Evolutionary conservation across 345 rosid species (phyloP).

Genomic region (Cardamine occulta): DNA sequence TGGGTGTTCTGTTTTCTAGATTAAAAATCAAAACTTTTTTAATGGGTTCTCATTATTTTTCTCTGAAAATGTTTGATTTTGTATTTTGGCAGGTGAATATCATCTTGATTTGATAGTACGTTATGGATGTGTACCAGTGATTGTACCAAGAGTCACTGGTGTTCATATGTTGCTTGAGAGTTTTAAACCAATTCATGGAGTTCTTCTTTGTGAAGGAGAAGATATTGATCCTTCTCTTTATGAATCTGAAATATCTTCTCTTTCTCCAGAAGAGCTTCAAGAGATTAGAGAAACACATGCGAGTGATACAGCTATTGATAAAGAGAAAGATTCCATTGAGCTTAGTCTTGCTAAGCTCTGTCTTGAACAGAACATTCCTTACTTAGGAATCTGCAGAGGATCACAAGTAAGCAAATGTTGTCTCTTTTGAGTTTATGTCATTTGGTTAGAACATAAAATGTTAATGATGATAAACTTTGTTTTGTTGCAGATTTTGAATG

Average conservation of each 20-base stretch:
- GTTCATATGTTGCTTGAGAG: slow-evolving; percentile 64
- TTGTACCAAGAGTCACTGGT: slow-evolving; percentile 67
- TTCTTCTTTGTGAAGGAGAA: slow-evolving; percentile 75
- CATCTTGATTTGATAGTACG: slow-evolving; percentile 68
- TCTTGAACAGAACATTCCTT: slow-evolving; percentile 84
- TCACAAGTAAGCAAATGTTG: slow-evolving; percentile 44
- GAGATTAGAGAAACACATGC: slow-evolving; percentile 71
- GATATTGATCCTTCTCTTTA: slow-evolving; percentile 74
- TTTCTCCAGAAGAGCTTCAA: slow-evolving; percentile 71
- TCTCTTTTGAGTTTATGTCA: slow-evolving; percentile 21
- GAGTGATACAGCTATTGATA: slow-evolving; percentile 78
- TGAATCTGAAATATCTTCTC: slow-evolving; percentile 59
- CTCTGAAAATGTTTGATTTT: slow-evolving; percentile 9
- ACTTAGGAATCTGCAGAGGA: slow-evolving; percentile 85
- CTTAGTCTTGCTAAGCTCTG: slow-evolving; percentile 76
- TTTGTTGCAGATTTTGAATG: slow-evolving; percentile 64
- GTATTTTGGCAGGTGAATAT: slow-evolving; percentile 57
- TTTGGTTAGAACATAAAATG: not conserved
- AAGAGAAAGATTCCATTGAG: slow-evolving; percentile 87
- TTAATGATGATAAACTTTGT: not conserved
- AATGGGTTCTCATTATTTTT: slow-evolving; percentile 19
- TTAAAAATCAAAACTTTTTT: slow-evolving; percentile 20
- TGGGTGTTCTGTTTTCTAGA: not conserved
- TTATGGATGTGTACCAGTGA: slow-evolving; percentile 69
- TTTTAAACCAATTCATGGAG: slow-evolving; percentile 76